Base-by-base conservation (phyloP, 805 yeast species). In the Danielozyma ontarioensis region DNA sequence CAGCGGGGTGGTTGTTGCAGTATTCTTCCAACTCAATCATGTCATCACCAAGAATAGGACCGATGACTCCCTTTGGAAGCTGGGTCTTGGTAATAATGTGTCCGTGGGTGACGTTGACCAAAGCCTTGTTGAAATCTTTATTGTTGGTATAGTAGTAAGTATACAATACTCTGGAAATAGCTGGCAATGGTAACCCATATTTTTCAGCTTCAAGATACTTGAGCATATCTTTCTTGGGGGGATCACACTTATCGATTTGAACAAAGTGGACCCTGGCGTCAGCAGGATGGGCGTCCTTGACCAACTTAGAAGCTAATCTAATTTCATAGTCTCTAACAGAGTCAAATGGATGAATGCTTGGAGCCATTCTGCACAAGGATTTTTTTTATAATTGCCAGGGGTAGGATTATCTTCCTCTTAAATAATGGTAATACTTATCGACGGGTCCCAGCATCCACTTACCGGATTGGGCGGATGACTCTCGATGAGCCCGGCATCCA, bases 151-250 rank as follows among this genome's bases (percentile, higher is more conserved):
- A 81, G 70, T 79, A 84, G 66, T 79, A 78, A 28, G 71, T 76
- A 55, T 78, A 80, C 13, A 79, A 74, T 32, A 80, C 68, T 65
- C 94, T 77, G 27, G 88, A 72, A 37, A 84, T 75, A n/a, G 42
- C 51, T 22, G 85, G 85, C 16, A 76, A 56, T 28, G 66, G 60
- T 17, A 35, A 41, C 26, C 71, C 70, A 29, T 46, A 38, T 46
- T 72, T 76, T 62, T 82, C 87, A 35, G 83, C 80, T 39, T 78
- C 80, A 42, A 84, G 64, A 58, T 70, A 83, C 48, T 69, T 74
- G 41, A 76, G 50, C 81, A 84, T 79, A 41, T 72, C 78, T 46
- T 72, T 64, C 70, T 84, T 84, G 40, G 94, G 89, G 22, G 95
- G 95, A 52, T 84, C 94, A 29, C 74, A 46, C 54, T 78, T 71